Evolutionary conservation across 2,329 filamentous ascomycete species (phyloP).

Genomic region (Nemania sp.): DNA sequence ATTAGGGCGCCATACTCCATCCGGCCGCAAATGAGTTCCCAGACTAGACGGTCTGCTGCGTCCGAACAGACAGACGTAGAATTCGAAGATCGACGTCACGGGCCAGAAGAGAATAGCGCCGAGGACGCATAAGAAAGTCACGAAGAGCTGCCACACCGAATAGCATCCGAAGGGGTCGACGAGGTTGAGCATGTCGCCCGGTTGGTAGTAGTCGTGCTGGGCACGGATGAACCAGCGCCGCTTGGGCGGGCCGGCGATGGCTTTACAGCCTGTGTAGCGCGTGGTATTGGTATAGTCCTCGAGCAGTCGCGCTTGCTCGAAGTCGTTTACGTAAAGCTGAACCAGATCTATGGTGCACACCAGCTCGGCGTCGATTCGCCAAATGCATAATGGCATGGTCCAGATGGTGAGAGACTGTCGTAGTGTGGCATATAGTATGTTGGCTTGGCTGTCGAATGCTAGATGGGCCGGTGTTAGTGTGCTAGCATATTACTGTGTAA

Average conservation of each 20-base stretch:
- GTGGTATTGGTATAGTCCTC: slow-evolving; percentile 14
- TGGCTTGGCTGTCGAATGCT: slow-evolving; percentile 69
- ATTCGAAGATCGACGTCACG: slow-evolving; percentile 18
- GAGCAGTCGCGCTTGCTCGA: slow-evolving; percentile 9
- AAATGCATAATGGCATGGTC: slow-evolving; percentile 68
- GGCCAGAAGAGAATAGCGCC: slow-evolving; percentile 48
- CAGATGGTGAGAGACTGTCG: slow-evolving; percentile 77
- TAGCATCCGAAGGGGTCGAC: slow-evolving; percentile 63
- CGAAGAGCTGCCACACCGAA: slow-evolving; percentile 63
- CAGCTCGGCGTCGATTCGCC: slow-evolving; percentile 68
- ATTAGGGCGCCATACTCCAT: too few relatives aligned
- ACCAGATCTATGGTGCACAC: slow-evolving; percentile 69
- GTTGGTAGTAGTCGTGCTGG: slow-evolving; percentile 83
- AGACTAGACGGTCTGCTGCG: neutral
- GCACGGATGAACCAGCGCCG: slow-evolving; percentile 69
- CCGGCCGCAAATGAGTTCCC: too few relatives aligned
- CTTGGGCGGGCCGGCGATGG: slow-evolving; percentile 16
- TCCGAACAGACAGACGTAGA: too few relatives aligned
- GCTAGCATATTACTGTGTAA: too few relatives aligned
- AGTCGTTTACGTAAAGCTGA: slow-evolving; percentile 41
- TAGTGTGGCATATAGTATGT: slow-evolving; percentile 73
- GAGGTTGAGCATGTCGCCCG: slow-evolving; percentile 75
- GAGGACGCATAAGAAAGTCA: slow-evolving; percentile 66
- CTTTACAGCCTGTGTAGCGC: slow-evolving; percentile 30
- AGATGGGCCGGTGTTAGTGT: slow-evolving; percentile 1